Evolutionary conservation across 768 basidiomycete genomes (phyloP).

Genomic region (Saitozyma podzolica): DNA sequence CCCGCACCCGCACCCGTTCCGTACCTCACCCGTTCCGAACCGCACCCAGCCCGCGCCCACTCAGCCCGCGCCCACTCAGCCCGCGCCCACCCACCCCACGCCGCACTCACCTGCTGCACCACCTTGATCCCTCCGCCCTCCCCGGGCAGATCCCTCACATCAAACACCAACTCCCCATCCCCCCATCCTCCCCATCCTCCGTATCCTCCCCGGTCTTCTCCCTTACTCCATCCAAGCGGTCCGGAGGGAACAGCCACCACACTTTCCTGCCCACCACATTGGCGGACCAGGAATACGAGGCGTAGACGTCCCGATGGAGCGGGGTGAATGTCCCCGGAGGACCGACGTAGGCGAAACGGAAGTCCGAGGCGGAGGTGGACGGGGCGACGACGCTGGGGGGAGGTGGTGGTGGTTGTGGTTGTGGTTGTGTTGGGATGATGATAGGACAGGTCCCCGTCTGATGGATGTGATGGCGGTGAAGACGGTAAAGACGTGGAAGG

Average conservation of each 20-base stretch:
- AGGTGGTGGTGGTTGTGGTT: neutral
- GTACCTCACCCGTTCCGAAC: no score
- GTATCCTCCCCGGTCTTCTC: constrained; percentile 2
- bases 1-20: no score
- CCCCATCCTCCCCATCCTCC: no score
- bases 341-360: constrained; percentile 51
- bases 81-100: no score
- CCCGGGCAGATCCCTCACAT: constrained; percentile 29
- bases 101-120: constrained; percentile 36
- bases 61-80: no score
- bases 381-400: neutral
- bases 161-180: constrained; percentile 36
- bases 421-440: neutral
- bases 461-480: neutral
- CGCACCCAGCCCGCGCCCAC: no score
- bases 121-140: neutral
- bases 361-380: constrained; percentile 24
- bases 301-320: constrained; percentile 52
- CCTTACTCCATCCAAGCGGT: constrained; percentile 8
- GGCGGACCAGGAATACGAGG: constrained; percentile 51
- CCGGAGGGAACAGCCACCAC: constrained; percentile 52
- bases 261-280: constrained; percentile 50
- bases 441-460: no score
- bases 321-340: constrained; percentile 49
- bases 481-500: no score